Evolutionary conservation across 257 asterid genomes (phyloP).

Genomic region (Leonotis leonurus): DNA sequence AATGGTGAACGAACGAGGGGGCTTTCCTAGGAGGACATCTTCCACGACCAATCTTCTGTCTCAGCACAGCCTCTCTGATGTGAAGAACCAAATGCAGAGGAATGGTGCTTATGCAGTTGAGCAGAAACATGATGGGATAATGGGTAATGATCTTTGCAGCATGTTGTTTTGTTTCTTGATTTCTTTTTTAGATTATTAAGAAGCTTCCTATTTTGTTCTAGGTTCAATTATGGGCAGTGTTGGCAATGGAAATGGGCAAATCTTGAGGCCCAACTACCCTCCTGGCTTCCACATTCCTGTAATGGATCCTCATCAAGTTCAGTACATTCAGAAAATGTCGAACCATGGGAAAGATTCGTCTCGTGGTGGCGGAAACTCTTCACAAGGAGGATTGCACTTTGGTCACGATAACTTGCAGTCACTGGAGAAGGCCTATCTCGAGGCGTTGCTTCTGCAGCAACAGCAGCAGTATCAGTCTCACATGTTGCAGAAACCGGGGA

Average conservation of each 20-base stretch:
- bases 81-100: constrained; percentile 25
- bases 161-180: too few species aligned
- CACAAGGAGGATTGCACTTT: constrained; percentile 35
- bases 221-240: constrained; percentile 46
- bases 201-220: too few species aligned
- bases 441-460: constrained; percentile 56
- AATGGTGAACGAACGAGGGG: constrained; percentile 28
- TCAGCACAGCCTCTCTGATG: constrained; percentile 32
- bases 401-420: constrained; percentile 48
- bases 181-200: too few species aligned
- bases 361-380: constrained; percentile 25
- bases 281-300: constrained; percentile 37
- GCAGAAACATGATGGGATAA: constrained; percentile 17
- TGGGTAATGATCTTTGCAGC: constrained; percentile 13
- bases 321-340: constrained; percentile 30
- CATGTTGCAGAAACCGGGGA: constrained; percentile 26
- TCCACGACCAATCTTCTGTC: constrained; percentile 54
- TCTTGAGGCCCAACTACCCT: constrained; percentile 32
- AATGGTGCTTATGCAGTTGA: constrained; percentile 22
- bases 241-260: constrained; percentile 32
- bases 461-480: constrained; percentile 40
- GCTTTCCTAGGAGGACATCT: constrained; percentile 45
- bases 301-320: constrained; percentile 38
- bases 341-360: constrained; percentile 28
- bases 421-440: constrained; percentile 62